phyloP scores from a whole-genome alignment of 2,329 filamentous ascomycete genomes.

The Kalmusia sp. region DNA sequence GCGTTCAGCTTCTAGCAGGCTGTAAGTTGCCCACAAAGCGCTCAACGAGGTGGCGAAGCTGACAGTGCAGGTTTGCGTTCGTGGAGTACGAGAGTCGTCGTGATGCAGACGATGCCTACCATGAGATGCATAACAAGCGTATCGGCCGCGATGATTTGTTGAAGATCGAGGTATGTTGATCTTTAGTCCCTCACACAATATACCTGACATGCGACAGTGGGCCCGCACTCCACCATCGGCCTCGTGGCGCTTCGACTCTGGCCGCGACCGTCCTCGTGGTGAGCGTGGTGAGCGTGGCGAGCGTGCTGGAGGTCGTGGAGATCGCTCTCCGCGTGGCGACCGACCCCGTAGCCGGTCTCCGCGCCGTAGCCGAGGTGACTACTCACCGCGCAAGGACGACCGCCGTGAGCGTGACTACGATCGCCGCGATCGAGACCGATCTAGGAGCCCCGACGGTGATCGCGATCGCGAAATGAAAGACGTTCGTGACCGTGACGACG shows the following conservation, averaged over 20 bases:
- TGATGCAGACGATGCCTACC: constrained; percentile 97
- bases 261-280: constrained; percentile 54
- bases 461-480: constrained; percentile 50
- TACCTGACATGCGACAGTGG: constrained; percentile 70
- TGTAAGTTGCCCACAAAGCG: constrained; percentile 71
- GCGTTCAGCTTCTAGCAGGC: constrained; percentile 88
- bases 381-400: constrained; percentile 82
- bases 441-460: constrained; percentile 55
- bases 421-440: constrained; percentile 61
- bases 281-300: constrained; percentile 74
- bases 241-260: constrained; percentile 97
- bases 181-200: background rate
- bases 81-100: constrained; percentile 99
- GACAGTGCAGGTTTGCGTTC: constrained; percentile 79
- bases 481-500: constrained; percentile 53
- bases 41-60: background rate
- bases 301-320: constrained; percentile 61
- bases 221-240: constrained; percentile 96
- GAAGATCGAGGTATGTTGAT: constrained; percentile 86
- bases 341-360: constrained; percentile 55
- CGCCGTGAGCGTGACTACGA: constrained; percentile 76
- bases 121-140: constrained; percentile 99
- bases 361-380: constrained; percentile 66
- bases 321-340: constrained; percentile 60
- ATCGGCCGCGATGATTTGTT: constrained; percentile 93